Base-by-base conservation (phyloP, 2,329 filamentous ascomycete genomes). In the Ploettnerulaceae sp. region DNA sequence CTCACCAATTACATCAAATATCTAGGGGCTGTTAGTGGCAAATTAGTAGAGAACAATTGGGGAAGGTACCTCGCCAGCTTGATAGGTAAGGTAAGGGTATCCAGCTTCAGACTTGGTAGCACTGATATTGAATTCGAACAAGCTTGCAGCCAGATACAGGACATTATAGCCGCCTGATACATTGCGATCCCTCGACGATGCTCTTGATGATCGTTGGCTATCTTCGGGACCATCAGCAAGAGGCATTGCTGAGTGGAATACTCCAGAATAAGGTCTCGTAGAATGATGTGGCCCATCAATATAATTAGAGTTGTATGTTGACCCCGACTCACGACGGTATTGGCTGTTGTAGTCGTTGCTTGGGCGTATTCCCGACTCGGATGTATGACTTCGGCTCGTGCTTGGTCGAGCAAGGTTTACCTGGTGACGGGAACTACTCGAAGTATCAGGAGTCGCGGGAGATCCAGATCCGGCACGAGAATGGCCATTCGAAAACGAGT, bases 111-210 rank as follows among this genome's bases (percentile, higher is more conserved):
- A 82, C 58, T 95, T 88, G 20, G 89, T 86, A 18, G 86, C 88
- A 62, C 91, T 87, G 62, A 97, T 97, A 61, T 95, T 94, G 70
- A 97, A 98, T 66, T 97, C 90, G 63, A 95, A 97, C 24, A 97
- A 76, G 58, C 88, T 95, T 15, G 91, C 93, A 11, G 90, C 93
- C 14, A 96, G 75, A 75, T 95, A 98, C 35, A 97, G 71, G 6
- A 95, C 80, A 47, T 83, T 85, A 54, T 83, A 84, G 17, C 80
- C 74, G 40, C 76, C 71, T 20, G 70, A 68, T 29, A 67, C 29
- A 42, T 57, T 71, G 29, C 77, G 72, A 57, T 82, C 78, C n/a
- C 73, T 70, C 11, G 77, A 81, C 4, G 79, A 81, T 22, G 76
- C 76, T 46, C 77, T 69, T 18, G 80, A 82, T 5, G 77, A 76